phyloP scores from a whole-genome alignment of 768 basidiomycete genomes.

The Naematelia aurantialba region DNA sequence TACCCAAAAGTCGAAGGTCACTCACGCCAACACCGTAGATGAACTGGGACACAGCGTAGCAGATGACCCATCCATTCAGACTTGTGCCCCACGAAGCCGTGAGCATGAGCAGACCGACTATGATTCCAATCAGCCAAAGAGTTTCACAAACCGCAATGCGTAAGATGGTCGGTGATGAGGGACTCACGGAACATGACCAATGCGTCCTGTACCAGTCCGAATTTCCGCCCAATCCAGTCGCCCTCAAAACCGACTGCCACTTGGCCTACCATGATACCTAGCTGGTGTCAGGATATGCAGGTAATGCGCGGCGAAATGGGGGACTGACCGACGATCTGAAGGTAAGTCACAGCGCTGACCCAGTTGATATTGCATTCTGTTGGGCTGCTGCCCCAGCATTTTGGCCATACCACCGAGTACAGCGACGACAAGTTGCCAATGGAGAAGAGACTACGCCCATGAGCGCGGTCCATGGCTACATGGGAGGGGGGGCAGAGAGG shows the following conservation, averaged over 20 bases:
- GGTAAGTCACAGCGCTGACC: constrained; percentile 50
- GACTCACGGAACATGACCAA: constrained; percentile 49
- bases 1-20: not conserved
- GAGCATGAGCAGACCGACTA: constrained; percentile 52
- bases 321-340: constrained; percentile 49
- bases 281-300: not conserved
- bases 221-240: constrained; percentile 52
- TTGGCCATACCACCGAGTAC: constrained; percentile 50
- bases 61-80: constrained; percentile 53
- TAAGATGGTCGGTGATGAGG: not conserved
- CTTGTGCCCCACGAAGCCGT: constrained; percentile 52
- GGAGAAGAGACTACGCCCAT: constrained; percentile 49
- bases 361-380: constrained; percentile 47
- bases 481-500: not conserved
- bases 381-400: constrained; percentile 45
- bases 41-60: constrained; percentile 51
- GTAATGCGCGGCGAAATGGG: not conserved
- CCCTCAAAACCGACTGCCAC: constrained; percentile 51
- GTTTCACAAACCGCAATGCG: not conserved
- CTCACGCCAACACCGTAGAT: constrained; percentile 51
- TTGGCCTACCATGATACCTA: constrained; percentile 52
- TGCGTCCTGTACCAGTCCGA: constrained; percentile 52
- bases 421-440: constrained; percentile 52
- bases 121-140: not conserved
- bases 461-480: no score